A percentile compares a stretch with the other conserved stretches of the same genome.
These are phyloP conservation scores for Glutinoglossum americanum DNA, from an alignment of 495 filamentous ascomycete genomes.

Conservation along the genomic window DNA sequence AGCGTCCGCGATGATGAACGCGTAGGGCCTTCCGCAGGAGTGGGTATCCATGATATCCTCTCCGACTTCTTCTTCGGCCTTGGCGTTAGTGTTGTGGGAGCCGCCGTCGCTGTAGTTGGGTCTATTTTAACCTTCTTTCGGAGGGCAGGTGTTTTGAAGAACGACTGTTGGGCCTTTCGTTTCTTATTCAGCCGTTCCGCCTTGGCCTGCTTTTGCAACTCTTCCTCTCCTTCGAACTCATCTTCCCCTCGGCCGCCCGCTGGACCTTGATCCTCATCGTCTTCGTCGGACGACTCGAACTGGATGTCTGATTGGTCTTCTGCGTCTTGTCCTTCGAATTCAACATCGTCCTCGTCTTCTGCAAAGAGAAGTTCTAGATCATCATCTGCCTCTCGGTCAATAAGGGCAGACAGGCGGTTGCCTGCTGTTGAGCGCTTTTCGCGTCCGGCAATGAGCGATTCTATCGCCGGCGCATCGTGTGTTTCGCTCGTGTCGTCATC, in stretches of 20 bases:
- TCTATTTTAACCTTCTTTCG: constrained; percentile 47
- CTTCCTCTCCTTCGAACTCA: constrained; percentile 44
- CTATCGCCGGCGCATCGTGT: constrained; percentile 23
- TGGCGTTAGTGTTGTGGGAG: constrained; percentile 23
- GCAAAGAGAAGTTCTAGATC: constrained; percentile 65
- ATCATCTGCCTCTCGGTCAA: constrained; percentile 40
- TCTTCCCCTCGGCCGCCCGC: constrained; percentile 35
- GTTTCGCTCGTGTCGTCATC: constrained; percentile 16
- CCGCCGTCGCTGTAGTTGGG: constrained; percentile 25
- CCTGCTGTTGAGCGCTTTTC: constrained; percentile 70
- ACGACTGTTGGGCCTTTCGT: constrained; percentile 42
- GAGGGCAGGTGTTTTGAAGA: constrained; percentile 24
- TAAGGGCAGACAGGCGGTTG: constrained; percentile 56
- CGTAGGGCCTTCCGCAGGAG: constrained; percentile 52
- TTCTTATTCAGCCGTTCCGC: constrained; percentile 37
- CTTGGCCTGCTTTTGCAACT: constrained; percentile 35
- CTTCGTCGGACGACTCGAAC: constrained; percentile 47
- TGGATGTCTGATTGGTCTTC: constrained; percentile 49
- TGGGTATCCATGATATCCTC: constrained; percentile 70
- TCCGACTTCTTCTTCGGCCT: constrained; percentile 87
- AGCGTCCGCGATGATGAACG: constrained; percentile 65
- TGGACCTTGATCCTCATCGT: constrained; percentile 56
- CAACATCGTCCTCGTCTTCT: constrained; percentile 70
- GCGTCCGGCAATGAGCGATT: constrained; percentile 59
- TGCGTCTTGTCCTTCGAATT: constrained; percentile 37